Conservation (phyloP, 306 rosid genomes). For the Gynostemma pentaphyllum region DNA sequence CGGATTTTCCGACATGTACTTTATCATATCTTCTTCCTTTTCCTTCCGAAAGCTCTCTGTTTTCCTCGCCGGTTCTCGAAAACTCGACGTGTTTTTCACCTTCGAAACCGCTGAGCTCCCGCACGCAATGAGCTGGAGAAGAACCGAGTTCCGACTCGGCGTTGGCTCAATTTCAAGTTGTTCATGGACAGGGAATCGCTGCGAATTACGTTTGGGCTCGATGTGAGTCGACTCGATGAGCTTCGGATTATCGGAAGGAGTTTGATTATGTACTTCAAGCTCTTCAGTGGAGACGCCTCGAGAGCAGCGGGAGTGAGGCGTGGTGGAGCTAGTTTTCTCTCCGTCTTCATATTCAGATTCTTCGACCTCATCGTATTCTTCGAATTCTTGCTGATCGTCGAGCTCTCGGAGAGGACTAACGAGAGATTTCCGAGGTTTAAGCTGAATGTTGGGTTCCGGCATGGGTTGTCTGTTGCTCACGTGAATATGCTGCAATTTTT, state of each 20-base stretch:
- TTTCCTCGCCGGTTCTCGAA: constrained; percentile 15
- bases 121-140: constrained; percentile 71
- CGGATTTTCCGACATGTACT: constrained; percentile 64
- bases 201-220: constrained; percentile 7
- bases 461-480: constrained; percentile 17
- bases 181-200: constrained; percentile 14
- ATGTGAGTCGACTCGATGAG: neutral
- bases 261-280: constrained; percentile 21
- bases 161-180: constrained; percentile 7
- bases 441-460: constrained; percentile 20
- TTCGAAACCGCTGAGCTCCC: constrained; percentile 50
- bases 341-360: constrained; percentile 41
- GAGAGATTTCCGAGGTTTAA: constrained; percentile 16
- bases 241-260: neutral
- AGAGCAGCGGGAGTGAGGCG: constrained; percentile 70
- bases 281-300: constrained; percentile 72
- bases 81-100: constrained; percentile 15
- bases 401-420: constrained; percentile 17
- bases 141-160: constrained; percentile 42
- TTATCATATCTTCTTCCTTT: constrained; percentile 39
- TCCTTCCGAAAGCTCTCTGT: constrained; percentile 21
- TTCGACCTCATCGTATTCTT: constrained; percentile 30
- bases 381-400: constrained; percentile 22
- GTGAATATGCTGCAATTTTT: constrained; percentile 39
- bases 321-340: constrained; percentile 46